Evolutionary conservation across 2,329 filamentous ascomycete genomes (phyloP).

Genomic region (Rutstroemia sp.): DNA sequence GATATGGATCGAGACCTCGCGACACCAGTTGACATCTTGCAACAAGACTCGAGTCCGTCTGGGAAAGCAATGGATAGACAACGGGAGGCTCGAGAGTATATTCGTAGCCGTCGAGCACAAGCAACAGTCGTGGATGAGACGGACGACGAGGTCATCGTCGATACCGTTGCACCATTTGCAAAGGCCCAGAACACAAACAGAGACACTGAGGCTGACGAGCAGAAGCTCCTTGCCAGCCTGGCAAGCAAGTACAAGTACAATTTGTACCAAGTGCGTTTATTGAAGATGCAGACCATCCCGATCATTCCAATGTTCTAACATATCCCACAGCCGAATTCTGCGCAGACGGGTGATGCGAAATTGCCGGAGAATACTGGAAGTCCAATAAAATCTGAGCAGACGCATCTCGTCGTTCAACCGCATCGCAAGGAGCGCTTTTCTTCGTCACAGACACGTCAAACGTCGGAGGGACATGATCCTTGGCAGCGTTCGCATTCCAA

Average conservation of each 20-base stretch:
- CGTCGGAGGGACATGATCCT: conserved; percentile 4
- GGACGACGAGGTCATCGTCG: neutral
- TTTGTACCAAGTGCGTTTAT: conserved; percentile 5
- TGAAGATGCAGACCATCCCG: neutral
- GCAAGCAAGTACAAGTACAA: conserved; percentile 10
- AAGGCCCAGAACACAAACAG: conserved; percentile 1
- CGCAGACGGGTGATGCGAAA: neutral
- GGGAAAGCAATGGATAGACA: conserved; percentile 9
- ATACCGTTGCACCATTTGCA: conserved; percentile 5
- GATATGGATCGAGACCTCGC: conserved; percentile 5
- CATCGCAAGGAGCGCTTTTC: neutral
- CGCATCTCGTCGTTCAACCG: conserved; percentile 2
- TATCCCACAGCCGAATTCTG: neutral
- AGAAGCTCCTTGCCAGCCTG: conserved; percentile 5
- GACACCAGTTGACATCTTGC: conserved; percentile 1
- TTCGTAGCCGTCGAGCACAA: conserved; percentile 10
- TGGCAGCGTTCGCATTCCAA: conserved; percentile 7
- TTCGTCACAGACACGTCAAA: conserved; percentile 7
- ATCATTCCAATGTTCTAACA: neutral
- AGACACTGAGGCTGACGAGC: conserved; percentile 9
- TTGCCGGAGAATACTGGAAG: conserved; percentile 2
- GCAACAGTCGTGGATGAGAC: conserved; percentile 1
- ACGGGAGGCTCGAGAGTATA: conserved; percentile 9
- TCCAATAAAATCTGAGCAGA: conserved; percentile 5
- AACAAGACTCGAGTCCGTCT: conserved; percentile 1